A percentile compares a stretch with the other conserved stretches of the same genome.
phyloP scores from a whole-genome alignment of 176 grass and related monocot genomes.

The Stipa capillata region DNA sequence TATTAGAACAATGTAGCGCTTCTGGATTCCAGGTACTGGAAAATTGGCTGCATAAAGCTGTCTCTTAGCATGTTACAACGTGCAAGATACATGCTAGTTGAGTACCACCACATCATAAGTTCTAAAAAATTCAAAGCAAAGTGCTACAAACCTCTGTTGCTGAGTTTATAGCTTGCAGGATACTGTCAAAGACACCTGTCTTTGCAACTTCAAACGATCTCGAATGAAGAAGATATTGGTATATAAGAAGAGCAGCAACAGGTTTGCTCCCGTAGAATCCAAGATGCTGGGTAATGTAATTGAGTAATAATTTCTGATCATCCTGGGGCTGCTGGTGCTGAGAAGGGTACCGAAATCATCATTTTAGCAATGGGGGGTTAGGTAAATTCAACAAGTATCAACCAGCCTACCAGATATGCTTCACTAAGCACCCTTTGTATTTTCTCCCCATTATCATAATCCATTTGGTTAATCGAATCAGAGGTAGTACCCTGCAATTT shows the following conservation, averaged over 20 bases:
- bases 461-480: constrained; percentile 39
- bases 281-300: constrained; percentile 57
- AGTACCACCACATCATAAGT: not conserved
- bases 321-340: constrained; percentile 32
- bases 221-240: constrained; percentile 55
- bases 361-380: not conserved
- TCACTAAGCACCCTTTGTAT: constrained; percentile 53
- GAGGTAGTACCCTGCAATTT: constrained; percentile 24
- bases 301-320: constrained; percentile 51
- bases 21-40: constrained; percentile 8
- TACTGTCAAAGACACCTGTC: constrained; percentile 55
- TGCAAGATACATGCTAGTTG: constrained; percentile 1
- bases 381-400: constrained; percentile 6
- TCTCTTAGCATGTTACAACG: constrained; percentile 12
- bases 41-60: constrained; percentile 28
- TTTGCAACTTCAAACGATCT: constrained; percentile 71
- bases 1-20: constrained; percentile 21
- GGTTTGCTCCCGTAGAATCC: constrained; percentile 44
- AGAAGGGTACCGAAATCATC: constrained; percentile 13
- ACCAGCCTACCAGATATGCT: constrained; percentile 56
- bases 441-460: constrained; percentile 61
- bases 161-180: constrained; percentile 56
- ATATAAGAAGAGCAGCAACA: constrained; percentile 56
- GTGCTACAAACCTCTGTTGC: constrained; percentile 44
- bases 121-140: constrained; percentile 10